Evolutionary conservation across 345 rosid genomes (phyloP).

Genomic region (Pistacia integerrima): DNA sequence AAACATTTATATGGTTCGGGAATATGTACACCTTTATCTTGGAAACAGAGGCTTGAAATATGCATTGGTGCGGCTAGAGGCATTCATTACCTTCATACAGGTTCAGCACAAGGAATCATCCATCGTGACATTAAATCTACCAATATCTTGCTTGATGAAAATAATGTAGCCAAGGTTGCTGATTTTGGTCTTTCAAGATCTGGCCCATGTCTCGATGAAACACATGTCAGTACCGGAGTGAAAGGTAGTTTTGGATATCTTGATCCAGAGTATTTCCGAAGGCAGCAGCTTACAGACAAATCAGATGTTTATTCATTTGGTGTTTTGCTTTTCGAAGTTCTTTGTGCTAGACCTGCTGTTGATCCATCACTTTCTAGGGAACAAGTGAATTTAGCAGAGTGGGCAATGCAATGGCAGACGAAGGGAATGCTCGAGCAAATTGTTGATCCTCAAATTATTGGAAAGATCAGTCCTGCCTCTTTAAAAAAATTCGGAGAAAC

Average conservation of each 20-base stretch:
- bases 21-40: constrained; percentile 55
- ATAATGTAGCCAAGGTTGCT: constrained; percentile 78
- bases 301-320: constrained; percentile 97
- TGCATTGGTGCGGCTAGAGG: constrained; percentile 97
- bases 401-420: constrained; percentile 98
- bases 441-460: constrained; percentile 67
- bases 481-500: constrained; percentile 87
- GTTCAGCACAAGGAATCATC: constrained; percentile 91
- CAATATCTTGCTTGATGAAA: constrained; percentile 76
- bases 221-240: constrained; percentile 93
- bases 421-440: constrained; percentile 76
- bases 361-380: constrained; percentile 92
- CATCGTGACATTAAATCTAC: constrained; percentile 97
- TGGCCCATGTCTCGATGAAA: constrained; percentile 90
- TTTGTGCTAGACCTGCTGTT: constrained; percentile 94
- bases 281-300: constrained; percentile 94
- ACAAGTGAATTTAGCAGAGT: constrained; percentile 93
- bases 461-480: constrained; percentile 63
- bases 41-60: constrained; percentile 93
- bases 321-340: constrained; percentile 89
- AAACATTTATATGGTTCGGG: constrained; percentile 73
- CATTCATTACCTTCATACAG: constrained; percentile 92
- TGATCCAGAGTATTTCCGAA: constrained; percentile 91
- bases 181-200: constrained; percentile 97
- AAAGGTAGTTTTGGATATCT: constrained; percentile 98